Conservation (phyloP, 2,329 filamentous ascomycete species). For the Chaetomiaceae sp. region DNA sequence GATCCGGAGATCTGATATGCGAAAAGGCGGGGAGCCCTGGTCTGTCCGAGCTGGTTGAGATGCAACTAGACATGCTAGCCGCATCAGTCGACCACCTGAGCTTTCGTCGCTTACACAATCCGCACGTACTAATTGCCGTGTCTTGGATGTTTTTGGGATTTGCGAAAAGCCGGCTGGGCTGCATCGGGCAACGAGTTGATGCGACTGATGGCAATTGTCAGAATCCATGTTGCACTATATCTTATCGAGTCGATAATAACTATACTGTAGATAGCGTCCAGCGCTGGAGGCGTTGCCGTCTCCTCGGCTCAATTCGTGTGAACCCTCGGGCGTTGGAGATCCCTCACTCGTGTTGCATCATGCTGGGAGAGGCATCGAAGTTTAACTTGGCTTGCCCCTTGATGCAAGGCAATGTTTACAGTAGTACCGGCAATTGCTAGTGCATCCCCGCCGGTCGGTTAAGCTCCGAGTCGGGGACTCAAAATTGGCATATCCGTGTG, state of each 20-base stretch:
- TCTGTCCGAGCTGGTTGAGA: neutral
- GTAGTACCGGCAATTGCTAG: neutral
- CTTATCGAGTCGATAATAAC: too few relatives aligned
- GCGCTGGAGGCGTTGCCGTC: too few relatives aligned
- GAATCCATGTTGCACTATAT: too few relatives aligned
- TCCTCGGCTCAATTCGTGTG: neutral
- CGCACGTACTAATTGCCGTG: too few relatives aligned
- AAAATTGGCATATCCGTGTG: neutral
- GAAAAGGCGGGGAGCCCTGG: neutral
- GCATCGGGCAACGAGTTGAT: too few relatives aligned
- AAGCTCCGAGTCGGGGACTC: neutral
- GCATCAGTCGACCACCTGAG: too few relatives aligned
- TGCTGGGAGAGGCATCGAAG: conserved; percentile 1
- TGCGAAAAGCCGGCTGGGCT: too few relatives aligned
- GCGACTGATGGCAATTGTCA: too few relatives aligned
- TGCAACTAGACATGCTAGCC: neutral
- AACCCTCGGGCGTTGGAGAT: conserved; percentile 16
- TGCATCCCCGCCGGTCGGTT: neutral
- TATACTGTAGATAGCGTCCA: too few relatives aligned
- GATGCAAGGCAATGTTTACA: too few relatives aligned
- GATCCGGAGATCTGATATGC: neutral
- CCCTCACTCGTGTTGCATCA: conserved; percentile 27
- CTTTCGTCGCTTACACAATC: too few relatives aligned
- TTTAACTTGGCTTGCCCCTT: neutral
- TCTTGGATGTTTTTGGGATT: too few relatives aligned